Conservation (phyloP, 1,284 basidiomycete species). For the Tilletia horrida region DNA sequence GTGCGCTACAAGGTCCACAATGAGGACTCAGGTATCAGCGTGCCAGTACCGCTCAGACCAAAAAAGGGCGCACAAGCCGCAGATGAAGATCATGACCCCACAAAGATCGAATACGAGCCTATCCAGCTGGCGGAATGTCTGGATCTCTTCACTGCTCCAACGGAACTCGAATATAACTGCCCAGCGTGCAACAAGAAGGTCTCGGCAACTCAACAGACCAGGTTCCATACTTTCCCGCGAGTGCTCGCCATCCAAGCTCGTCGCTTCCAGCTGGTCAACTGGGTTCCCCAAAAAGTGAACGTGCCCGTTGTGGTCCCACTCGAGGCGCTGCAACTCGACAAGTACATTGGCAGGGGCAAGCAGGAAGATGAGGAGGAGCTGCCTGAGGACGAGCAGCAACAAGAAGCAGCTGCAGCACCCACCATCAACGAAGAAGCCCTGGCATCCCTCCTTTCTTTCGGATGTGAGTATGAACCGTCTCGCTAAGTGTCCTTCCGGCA, state of each 20-base stretch:
- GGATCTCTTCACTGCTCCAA: constrained; percentile 65
- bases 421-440: constrained; percentile 42
- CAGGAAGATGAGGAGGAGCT: constrained; percentile 72
- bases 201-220: constrained; percentile 66
- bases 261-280: constrained; percentile 92
- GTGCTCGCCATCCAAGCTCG: constrained; percentile 85
- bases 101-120: constrained; percentile 62
- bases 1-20: constrained; percentile 83
- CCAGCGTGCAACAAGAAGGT: constrained; percentile 66
- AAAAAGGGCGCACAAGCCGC: background rate
- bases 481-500: too few relatives aligned
- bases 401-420: constrained; percentile 19
- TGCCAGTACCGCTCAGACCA: constrained; percentile 66
- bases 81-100: background rate
- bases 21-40: constrained; percentile 69
- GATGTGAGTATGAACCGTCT: constrained; percentile 22
- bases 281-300: constrained; percentile 93
- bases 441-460: constrained; percentile 46
- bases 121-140: constrained; percentile 71
- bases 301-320: constrained; percentile 76
- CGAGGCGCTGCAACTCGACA: constrained; percentile 64
- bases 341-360: constrained; percentile 70
- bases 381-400: constrained; percentile 60
- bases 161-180: constrained; percentile 71
- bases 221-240: constrained; percentile 82